phyloP scores from a whole-genome alignment of 1,284 basidiomycete genomes.

The Heterobasidion annosum region DNA sequence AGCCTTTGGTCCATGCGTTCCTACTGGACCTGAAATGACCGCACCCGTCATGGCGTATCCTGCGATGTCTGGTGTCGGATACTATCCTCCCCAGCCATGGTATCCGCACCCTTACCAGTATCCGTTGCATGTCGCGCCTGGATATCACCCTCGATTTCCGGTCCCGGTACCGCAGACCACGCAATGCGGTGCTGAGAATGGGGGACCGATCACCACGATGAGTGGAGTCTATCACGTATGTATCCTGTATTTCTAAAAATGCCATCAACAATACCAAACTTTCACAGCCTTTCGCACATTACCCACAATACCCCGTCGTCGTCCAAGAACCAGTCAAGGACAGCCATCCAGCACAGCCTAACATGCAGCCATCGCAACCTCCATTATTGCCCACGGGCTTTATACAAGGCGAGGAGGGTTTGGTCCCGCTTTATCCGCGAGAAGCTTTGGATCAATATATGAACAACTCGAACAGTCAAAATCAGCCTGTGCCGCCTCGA shows the following conservation, averaged over 20 bases:
- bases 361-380: conserved; percentile 19
- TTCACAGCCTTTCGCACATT: background rate
- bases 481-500: conserved; percentile 1
- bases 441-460: conserved; percentile 56
- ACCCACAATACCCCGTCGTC: background rate
- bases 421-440: conserved; percentile 63
- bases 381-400: conserved; percentile 62
- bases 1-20: background rate
- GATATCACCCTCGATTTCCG: conserved; percentile 23
- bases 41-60: background rate
- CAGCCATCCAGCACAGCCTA: background rate
- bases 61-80: conserved; percentile 14
- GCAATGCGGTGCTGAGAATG: background rate
- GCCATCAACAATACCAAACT: too few species aligned
- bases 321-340: background rate
- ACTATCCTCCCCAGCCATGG: conserved; percentile 45
- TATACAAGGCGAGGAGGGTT: conserved; percentile 62
- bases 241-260: background rate
- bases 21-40: background rate
- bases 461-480: conserved; percentile 20
- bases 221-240: background rate
- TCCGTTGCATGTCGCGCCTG: conserved; percentile 38
- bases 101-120: conserved; percentile 43
- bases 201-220: background rate
- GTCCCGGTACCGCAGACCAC: background rate